A percentile compares a stretch with the other conserved stretches of the same genome.
Evolutionary conservation across 2,329 filamentous ascomycete species (phyloP).

Genomic region (Aquanectria penicillioides): DNA sequence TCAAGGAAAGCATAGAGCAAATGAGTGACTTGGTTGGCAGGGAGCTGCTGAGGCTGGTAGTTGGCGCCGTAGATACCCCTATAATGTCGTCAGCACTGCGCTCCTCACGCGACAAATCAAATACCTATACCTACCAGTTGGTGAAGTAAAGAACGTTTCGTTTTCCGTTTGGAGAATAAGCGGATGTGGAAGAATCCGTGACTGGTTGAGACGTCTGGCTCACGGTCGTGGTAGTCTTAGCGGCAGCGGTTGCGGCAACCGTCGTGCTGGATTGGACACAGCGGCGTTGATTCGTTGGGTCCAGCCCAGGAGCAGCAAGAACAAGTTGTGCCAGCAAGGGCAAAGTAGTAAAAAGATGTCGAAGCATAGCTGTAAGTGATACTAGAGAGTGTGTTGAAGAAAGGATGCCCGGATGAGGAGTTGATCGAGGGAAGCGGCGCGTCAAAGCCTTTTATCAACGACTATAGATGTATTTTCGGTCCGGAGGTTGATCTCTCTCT

Average conservation of each 20-base stretch:
- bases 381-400: background rate
- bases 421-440: background rate
- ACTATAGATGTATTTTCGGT: background rate
- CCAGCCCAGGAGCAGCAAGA: conserved; percentile 34
- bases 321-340: conserved; percentile 41
- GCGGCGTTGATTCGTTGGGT: conserved; percentile 18
- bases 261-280: conserved; percentile 12
- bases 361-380: conserved; percentile 33
- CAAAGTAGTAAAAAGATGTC: conserved; percentile 32
- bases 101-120: too few species aligned
- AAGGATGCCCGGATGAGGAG: background rate
- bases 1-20: conserved; percentile 70
- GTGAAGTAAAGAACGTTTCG: conserved; percentile 63
- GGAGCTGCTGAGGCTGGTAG: conserved; percentile 76
- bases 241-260: background rate
- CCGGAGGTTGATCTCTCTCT: background rate
- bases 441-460: conserved; percentile 27
- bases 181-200: too few species aligned
- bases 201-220: too few species aligned
- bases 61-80: conserved; percentile 75
- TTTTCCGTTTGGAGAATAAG: conserved; percentile 23
- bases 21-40: conserved; percentile 76
- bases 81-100: conserved; percentile 62
- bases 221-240: background rate
- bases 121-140: conserved; percentile 66